Conservation (phyloP, 2,329 filamentous ascomycete genomes). For the Aspergillus costaricaensis region DNA sequence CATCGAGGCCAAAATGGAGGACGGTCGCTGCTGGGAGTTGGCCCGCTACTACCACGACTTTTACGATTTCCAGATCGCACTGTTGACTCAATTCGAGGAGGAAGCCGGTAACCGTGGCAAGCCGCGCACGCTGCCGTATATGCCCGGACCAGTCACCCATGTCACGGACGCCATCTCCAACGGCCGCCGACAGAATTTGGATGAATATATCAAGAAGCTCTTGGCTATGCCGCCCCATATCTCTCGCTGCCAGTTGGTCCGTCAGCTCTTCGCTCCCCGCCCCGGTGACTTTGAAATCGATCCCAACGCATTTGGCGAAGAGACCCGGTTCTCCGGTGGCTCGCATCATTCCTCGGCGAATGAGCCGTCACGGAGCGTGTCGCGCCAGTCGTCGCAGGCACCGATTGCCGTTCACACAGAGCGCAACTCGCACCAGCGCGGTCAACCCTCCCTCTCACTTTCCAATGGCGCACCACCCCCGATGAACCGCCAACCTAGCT, state of each 20-base stretch:
- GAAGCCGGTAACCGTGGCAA: slow-evolving; percentile 86
- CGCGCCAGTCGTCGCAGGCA: slow-evolving; percentile 65
- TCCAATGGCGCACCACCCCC: slow-evolving; percentile 43
- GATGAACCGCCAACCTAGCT: slow-evolving; percentile 55
- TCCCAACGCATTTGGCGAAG: slow-evolving; percentile 62
- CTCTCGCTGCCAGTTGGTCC: slow-evolving; percentile 77
- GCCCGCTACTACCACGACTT: slow-evolving; percentile 97
- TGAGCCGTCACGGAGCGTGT: slow-evolving; percentile 61
- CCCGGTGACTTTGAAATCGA: slow-evolving; percentile 94
- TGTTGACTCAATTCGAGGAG: slow-evolving; percentile 85
- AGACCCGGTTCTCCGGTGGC: slow-evolving; percentile 72
- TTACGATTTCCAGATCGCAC: slow-evolving; percentile 96
- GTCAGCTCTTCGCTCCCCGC: slow-evolving; percentile 85
- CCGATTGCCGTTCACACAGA: slow-evolving; percentile 58
- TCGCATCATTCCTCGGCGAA: slow-evolving; percentile 68
- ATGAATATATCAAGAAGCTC: slow-evolving; percentile 93
- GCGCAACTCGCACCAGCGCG: slow-evolving; percentile 44
- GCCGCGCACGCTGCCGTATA: slow-evolving; percentile 85
- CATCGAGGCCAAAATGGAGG: slow-evolving; percentile 86
- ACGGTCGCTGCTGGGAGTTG: slow-evolving; percentile 88
- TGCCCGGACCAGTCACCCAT: slow-evolving; percentile 96
- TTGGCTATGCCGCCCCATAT: slow-evolving; percentile 83
- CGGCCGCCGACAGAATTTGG: slow-evolving; percentile 85
- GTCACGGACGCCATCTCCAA: slow-evolving; percentile 98
- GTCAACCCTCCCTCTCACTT: slow-evolving; percentile 35